These are phyloP conservation scores for Chenopodium album DNA, from an alignment of 148 eudicot species.

Conservation along the genomic window DNA sequence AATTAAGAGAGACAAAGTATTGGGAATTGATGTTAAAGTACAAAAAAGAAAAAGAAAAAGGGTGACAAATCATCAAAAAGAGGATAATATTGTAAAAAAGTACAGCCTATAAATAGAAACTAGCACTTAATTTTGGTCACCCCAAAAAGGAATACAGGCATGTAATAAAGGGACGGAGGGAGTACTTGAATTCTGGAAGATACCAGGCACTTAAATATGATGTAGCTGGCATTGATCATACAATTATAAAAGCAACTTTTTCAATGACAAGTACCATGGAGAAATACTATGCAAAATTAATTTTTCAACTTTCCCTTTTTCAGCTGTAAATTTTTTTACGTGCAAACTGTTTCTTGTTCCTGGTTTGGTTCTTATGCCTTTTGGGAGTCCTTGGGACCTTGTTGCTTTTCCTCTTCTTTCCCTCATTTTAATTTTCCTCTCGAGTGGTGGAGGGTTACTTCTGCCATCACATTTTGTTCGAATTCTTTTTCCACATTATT, in stretches of 20 bases:
- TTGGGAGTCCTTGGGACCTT: not conserved
- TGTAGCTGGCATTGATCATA: not conserved
- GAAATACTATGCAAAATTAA: not conserved
- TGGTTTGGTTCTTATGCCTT: not conserved
- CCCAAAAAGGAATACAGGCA: too few relatives aligned
- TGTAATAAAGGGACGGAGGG: too few relatives aligned
- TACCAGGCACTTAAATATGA: not conserved
- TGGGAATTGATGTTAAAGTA: too few relatives aligned
- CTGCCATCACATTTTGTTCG: not conserved
- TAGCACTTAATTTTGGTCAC: too few relatives aligned
- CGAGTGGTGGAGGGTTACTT: not conserved
- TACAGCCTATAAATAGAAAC: too few relatives aligned
- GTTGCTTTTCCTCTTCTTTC: not conserved
- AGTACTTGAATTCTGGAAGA: not conserved
- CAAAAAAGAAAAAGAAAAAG: too few relatives aligned
- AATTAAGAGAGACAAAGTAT: too few relatives aligned
- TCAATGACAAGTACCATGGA: not conserved
- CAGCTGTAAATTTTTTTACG: not conserved
- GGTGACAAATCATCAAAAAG: too few relatives aligned
- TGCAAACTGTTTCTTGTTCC: constrained; percentile 1
- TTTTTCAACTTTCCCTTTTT: not conserved
- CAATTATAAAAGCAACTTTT: not conserved
- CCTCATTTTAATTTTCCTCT: not conserved
- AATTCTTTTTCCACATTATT: not conserved
- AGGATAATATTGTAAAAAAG: too few relatives aligned